Evolutionary conservation across 345 rosid species (phyloP), one percentile per base, ranked within the genome.

Genomic region (Pistacia integerrima): DNA sequence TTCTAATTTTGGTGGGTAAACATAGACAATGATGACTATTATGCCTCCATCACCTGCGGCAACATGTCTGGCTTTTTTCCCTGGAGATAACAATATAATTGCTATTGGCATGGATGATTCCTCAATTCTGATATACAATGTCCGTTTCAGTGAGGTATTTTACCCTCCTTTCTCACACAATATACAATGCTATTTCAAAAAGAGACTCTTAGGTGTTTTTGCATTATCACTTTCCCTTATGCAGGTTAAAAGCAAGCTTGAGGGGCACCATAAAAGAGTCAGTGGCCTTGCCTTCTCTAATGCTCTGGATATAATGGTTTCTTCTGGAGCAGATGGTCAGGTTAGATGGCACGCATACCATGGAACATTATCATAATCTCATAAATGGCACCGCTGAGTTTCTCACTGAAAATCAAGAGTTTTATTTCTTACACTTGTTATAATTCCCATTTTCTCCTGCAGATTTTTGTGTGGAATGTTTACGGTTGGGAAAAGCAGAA

Each of bases 241-340:
- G 72, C 82, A 88, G 92, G 81, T 79, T 33, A 76, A 64, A 70
- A 59, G 81, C 72, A 81, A 78, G 75, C 85, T 89, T 46, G 67
- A 63, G 30, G 86, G 90, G 28, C 89, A 89, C 66, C 57, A 68
- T 25, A 74, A 78, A 55, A 75, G 84, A 62, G 75, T 89, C 73
- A 79, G 84, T 33, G 85, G 81, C 48, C 86, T 85, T 30, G 84
- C 87, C 67, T 87, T 87, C 77, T 84, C 89, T 8, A 64, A 67
- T 33, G 61, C 58, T 49, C 76, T 87, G 60, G 74, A 79, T 70
- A 59, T 76, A 54, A 78, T 85, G 28, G 80, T 89, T 35, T 89
- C 88, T 56, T 82, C 88, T 18, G 90, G 90, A 54, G 85, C 82
- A 64, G 90, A 87, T 81, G 76, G 81, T 54, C 84, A 82, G 82